Base-by-base conservation (phyloP, 2,329 filamentous ascomycete genomes). In the Polychaeton citri region DNA sequence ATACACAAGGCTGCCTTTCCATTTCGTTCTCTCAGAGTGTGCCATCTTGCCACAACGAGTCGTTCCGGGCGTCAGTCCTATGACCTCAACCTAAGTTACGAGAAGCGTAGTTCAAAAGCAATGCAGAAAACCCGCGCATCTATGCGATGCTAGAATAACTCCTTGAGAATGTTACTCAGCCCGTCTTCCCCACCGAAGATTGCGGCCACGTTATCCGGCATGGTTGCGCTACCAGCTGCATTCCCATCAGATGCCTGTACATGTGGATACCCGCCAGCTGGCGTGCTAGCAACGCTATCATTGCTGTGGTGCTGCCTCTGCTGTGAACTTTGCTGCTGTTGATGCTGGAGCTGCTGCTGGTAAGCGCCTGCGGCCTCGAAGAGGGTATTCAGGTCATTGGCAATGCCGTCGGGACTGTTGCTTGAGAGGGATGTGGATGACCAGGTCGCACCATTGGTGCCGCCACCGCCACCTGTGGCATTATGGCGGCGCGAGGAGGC, bases 331-430 rank as follows among this genome's bases (percentile, higher is more conserved):
- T 8, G 8, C 8, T 26, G 13, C 21, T 13, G 8, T 8, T 26
- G 21, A 8, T 26, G 21, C 10, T 32, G 30, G 10, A 17, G 12
- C 13, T 19, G 13, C 4, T 32, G 30, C 10, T 32, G 30, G 34
- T 66, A 69, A 0, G 66, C 69, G 0, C 74, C 74, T 3, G 74
- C 73, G 24, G 74, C 71, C 47, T 79, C 75, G 39, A 79, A 79
- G 32, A 79, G 50, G 42, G 66, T 72, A 3, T 72, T 76, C 34
- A 79, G 53, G 50, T 79, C 74, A 41, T 74, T 74, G 36, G 76
- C 74, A 50, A 76, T 67, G 6, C 68, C 68, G 45, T 77, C 71
- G 34, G 74, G 73, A 44, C 66, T 73, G 26, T 64, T 71, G 17
- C 68, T 69, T 9, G 68, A 49, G 24, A 42, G 45, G 3, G 45